Evolutionary conservation across 1,284 basidiomycete genomes (phyloP).

Genomic region (Moesziomyces aphidis): DNA sequence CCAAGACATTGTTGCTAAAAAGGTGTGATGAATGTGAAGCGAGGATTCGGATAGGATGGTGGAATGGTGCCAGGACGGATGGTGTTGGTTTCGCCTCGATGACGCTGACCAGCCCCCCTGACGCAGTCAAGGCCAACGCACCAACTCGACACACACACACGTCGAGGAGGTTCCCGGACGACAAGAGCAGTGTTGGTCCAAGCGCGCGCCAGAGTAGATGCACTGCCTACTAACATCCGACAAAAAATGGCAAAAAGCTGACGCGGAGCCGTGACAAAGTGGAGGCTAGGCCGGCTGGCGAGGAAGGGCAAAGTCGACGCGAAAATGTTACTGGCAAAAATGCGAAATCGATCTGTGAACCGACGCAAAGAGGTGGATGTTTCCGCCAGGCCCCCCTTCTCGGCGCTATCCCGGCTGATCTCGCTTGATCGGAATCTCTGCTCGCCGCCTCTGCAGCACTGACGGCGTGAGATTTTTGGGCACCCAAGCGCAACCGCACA

Average conservation of each 20-base stretch:
- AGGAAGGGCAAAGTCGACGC: background rate
- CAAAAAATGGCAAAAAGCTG: background rate
- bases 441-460: no score
- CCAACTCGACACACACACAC: background rate
- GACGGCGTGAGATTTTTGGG: no score
- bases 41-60: background rate
- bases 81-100: constrained; percentile 13
- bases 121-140: no score
- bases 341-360: background rate
- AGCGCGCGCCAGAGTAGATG: background rate
- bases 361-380: background rate
- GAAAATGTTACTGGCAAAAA: background rate
- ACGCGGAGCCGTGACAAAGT: background rate
- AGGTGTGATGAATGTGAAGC: constrained; percentile 1
- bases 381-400: background rate
- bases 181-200: constrained; percentile 11
- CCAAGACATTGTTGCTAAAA: constrained; percentile 55
- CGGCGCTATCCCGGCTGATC: background rate
- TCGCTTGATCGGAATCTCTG: background rate
- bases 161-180: constrained; percentile 8
- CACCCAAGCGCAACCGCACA: background rate
- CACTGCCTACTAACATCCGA: background rate
- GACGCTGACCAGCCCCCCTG: background rate
- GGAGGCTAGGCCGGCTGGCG: background rate
- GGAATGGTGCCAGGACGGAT: background rate